phyloP scores from a whole-genome alignment of 805 yeast genomes.

The Saccharomycopsis fibuligera region DNA sequence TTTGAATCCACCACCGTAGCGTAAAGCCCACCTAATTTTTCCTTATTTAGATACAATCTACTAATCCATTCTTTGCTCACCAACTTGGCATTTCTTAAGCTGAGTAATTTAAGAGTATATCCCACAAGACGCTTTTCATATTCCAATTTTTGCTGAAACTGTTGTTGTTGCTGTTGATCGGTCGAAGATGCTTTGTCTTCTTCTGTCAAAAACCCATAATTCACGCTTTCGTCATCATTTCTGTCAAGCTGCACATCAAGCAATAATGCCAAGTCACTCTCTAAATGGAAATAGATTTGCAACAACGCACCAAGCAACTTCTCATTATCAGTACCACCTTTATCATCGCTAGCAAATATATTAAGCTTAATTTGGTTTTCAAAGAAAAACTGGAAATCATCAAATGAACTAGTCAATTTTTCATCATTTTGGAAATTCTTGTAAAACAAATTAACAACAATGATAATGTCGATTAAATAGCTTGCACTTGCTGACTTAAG shows the following conservation, averaged over 20 bases:
- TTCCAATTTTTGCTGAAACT: background rate
- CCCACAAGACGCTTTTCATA: slow-evolving; percentile 3
- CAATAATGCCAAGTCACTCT: slow-evolving; percentile 37
- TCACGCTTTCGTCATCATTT: slow-evolving; percentile 45
- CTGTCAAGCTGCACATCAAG: slow-evolving; percentile 40
- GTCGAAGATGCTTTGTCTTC: too few relatives aligned
- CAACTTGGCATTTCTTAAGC: slow-evolving; percentile 5
- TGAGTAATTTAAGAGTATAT: slow-evolving; percentile 7
- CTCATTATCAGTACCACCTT: background rate
- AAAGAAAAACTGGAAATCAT: slow-evolving; percentile 17
- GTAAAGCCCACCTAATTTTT: slow-evolving; percentile 12
- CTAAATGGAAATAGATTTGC: slow-evolving; percentile 43
- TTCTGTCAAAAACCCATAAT: slow-evolving; percentile 24
- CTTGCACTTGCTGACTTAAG: slow-evolving; percentile 8
- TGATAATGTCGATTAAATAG: slow-evolving; percentile 29
- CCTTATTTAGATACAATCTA: slow-evolving; percentile 14
- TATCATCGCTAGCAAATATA: too few relatives aligned
- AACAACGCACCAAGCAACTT: slow-evolving; percentile 14
- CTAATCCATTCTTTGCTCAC: slow-evolving; percentile 1
- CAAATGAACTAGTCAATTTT: slow-evolving; percentile 17
- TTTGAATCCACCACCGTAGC: slow-evolving; percentile 4
- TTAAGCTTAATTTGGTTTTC: slow-evolving; percentile 8
- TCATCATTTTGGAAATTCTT: slow-evolving; percentile 26
- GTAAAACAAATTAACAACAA: slow-evolving; percentile 32
- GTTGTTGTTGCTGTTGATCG: background rate